These are phyloP conservation scores for Umbelopsis sp. DNA, from an alignment of 192 early-diverging fungal species.

Conservation along the genomic window DNA sequence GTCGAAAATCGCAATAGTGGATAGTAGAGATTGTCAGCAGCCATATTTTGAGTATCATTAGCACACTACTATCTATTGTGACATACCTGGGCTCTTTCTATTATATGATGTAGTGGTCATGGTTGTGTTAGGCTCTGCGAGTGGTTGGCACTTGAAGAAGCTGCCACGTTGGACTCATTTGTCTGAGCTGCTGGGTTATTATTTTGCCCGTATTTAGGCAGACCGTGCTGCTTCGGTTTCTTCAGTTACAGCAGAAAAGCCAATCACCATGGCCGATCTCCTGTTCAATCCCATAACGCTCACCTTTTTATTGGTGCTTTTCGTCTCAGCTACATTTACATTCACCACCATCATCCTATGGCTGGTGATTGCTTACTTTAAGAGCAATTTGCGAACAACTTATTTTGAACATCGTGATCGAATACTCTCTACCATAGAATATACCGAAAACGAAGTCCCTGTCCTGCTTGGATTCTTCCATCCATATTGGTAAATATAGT, in stretches of 20 bases:
- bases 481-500: conserved; percentile 71
- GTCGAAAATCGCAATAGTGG: no score
- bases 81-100: conserved; percentile 4
- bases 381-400: conserved; percentile 1
- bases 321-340: not conserved
- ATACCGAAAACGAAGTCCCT: conserved; percentile 14
- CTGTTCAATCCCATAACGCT: conserved; percentile 13
- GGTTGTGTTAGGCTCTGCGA: not conserved
- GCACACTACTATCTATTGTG: not conserved
- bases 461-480: conserved; percentile 86
- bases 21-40: no score
- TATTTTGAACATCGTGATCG: conserved; percentile 13
- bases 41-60: not conserved
- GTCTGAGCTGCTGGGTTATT: not conserved
- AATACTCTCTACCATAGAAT: not conserved
- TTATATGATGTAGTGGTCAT: conserved; percentile 8
- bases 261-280: conserved; percentile 1
- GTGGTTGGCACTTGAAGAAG: not conserved
- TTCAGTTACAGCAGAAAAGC: not conserved
- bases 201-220: not conserved
- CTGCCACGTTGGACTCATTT: not conserved
- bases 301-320: not conserved
- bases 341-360: conserved; percentile 8
- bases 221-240: not conserved
- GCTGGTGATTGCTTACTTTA: not conserved